Percentiles rank a stretch among this genome's conserved stretches.
These are phyloP conservation scores for Allodekkera sacchari DNA, from an alignment of 805 yeast species.

Conservation along the genomic window DNA sequence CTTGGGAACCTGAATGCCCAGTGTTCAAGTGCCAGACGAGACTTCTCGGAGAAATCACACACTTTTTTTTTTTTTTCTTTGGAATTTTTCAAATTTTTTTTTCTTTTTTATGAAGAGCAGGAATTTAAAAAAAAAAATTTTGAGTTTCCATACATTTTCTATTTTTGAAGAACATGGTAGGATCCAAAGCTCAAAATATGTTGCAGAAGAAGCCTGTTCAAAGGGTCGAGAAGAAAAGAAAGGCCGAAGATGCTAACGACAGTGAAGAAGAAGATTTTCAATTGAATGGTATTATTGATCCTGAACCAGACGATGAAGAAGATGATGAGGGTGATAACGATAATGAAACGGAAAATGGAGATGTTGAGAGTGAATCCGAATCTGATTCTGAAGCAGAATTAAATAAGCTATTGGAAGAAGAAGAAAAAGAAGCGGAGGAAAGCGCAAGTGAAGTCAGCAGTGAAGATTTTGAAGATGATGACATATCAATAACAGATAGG, in stretches of 20 bases:
- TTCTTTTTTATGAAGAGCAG: too few species aligned
- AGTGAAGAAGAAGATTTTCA: slow-evolving; percentile 19
- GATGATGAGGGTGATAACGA: slow-evolving; percentile 14
- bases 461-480: slow-evolving; percentile 21
- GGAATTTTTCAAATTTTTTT: too few species aligned
- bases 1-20: too few species aligned
- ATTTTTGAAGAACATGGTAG: too few species aligned
- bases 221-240: slow-evolving; percentile 18
- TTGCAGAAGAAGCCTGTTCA: too few species aligned
- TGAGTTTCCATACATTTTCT: background rate
- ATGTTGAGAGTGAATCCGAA: slow-evolving; percentile 22
- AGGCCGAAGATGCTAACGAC: slow-evolving; percentile 14
- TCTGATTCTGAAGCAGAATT: slow-evolving; percentile 56
- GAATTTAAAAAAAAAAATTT: too few species aligned
- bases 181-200: too few species aligned
- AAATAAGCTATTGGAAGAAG: slow-evolving; percentile 43
- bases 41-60: too few species aligned
- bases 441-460: slow-evolving; percentile 36
- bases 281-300: slow-evolving; percentile 32
- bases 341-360: slow-evolving; percentile 16
- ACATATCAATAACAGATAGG: slow-evolving; percentile 42
- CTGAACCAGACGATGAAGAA: slow-evolving; percentile 25
- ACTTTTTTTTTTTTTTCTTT: too few species aligned
- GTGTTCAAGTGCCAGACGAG: too few species aligned
- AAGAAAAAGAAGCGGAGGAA: slow-evolving; percentile 35